Conservation (phyloP, 106 monocot species). For the Platanthera guangdongensis region DNA sequence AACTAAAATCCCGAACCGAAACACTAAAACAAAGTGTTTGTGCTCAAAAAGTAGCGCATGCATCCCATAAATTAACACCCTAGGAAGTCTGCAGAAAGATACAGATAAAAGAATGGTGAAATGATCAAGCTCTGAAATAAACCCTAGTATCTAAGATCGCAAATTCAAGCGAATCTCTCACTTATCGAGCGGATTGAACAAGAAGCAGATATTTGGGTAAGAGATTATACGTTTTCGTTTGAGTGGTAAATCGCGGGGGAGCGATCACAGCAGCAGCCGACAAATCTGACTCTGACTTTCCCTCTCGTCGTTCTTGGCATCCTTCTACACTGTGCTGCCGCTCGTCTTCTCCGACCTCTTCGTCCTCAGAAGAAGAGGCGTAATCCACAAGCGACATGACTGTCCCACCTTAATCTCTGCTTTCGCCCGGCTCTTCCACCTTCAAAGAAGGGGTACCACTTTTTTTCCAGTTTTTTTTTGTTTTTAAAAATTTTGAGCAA, state of each 20-base stretch:
- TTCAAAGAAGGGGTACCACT: neutral
- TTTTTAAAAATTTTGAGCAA: too few species aligned
- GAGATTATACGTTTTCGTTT: constrained; percentile 5
- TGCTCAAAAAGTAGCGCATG: neutral
- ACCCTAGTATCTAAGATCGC: neutral
- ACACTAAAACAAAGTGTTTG: neutral
- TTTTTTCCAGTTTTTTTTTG: too few species aligned
- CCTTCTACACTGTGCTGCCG: neutral
- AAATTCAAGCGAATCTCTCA: neutral
- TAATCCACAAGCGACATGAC: constrained; percentile 10
- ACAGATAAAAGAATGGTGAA: too few species aligned
- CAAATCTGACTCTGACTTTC: too few species aligned
- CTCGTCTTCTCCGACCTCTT: neutral
- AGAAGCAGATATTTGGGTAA: neutral
- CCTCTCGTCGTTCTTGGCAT: neutral
- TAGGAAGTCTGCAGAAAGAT: too few species aligned
- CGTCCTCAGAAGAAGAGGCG: constrained; percentile 1
- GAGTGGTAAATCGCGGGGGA: neutral
- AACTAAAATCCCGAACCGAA: neutral
- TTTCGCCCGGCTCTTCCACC: neutral
- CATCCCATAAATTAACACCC: too few species aligned
- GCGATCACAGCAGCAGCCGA: neutral
- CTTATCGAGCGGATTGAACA: neutral
- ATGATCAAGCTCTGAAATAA: neutral
- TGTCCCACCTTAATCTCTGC: too few species aligned